phyloP scores from a whole-genome alignment of 164 flowering plant species.

The Stephania cephalantha region DNA sequence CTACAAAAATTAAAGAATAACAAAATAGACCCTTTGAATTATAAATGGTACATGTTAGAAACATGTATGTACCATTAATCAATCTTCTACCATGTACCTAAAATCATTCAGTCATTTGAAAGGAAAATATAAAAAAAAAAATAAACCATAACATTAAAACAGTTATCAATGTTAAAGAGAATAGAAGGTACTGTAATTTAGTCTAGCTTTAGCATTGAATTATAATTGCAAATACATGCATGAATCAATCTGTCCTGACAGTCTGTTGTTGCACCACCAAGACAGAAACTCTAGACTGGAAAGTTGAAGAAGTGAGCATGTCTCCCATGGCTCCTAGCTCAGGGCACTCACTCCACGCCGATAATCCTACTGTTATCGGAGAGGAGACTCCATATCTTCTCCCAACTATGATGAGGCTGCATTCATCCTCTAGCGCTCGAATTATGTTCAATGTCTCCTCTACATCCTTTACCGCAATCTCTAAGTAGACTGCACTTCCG shows the following conservation, averaged over 20 bases:
- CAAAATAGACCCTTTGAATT: too few relatives aligned
- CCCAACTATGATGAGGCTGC: constrained; percentile 46
- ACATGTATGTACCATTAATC: too few relatives aligned
- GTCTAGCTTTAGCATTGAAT: too few relatives aligned
- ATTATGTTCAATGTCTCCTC: constrained; percentile 15
- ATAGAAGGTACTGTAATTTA: too few relatives aligned
- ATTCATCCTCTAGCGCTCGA: constrained; percentile 9
- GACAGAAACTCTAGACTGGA: constrained; percentile 16
- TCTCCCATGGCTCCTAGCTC: constrained; percentile 56
- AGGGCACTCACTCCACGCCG: constrained; percentile 44
- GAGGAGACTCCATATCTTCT: constrained; percentile 18
- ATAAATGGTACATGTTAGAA: too few relatives aligned
- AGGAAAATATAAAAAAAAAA: too few relatives aligned
- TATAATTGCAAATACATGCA: too few relatives aligned
- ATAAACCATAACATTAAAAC: too few relatives aligned
- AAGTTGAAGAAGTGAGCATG: constrained; percentile 33
- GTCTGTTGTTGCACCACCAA: constrained; percentile 46
- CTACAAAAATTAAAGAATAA: too few relatives aligned
- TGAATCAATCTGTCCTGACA: background rate
- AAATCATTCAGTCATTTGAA: too few relatives aligned
- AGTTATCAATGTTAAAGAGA: too few relatives aligned
- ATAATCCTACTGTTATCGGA: constrained; percentile 22
- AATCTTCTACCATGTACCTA: too few relatives aligned
- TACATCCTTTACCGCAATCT: constrained; percentile 35
- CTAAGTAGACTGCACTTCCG: constrained; percentile 23